Evolutionary conservation across 139 green algal species (phyloP), one percentile per base, ranked within the genome.

Genomic region (Deuterostichococcus epilithicus): DNA sequence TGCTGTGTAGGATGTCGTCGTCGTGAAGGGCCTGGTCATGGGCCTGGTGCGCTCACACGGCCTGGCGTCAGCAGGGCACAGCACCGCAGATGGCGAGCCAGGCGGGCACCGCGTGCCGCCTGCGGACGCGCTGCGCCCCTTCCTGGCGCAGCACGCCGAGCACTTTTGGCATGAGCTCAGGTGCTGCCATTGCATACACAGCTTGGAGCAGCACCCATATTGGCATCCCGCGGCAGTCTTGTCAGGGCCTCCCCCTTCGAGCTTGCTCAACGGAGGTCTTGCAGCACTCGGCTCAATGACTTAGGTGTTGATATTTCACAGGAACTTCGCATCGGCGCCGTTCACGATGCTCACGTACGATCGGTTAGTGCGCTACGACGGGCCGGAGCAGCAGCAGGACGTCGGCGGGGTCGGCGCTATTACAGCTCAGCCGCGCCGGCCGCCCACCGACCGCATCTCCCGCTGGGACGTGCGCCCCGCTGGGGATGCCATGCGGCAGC

Each of bases 111-210:
- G 28, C 52, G 52, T 63, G 18, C 26, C 13, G 63, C 42, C 77
- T 18, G 68, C 70, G 18, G 59, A 59, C 3, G 81, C 80, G 22
- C 68, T 81, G 76, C 73, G 37, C 60, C 72, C 69, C 0, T 87
- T 84, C 72, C 75, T 81, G 71, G 68, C 73, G 18, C 42, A 80
- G 2, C 59, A 67, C 8, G 45, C 69, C 3, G 74, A 35, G 6
- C 74, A 80, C 38, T 84, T 85, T 35, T 84, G 75, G 80, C 83
- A 85, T 70, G 80, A 84, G 68, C 82, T 80, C 38, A 72, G 76
- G 73, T 76, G 42, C 32, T 38, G 73, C 25, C 60, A 5, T 10
- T 32, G 10, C 32, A 0, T n/a, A 60, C n/a, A 72, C 25, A 65
- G 32, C 75, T 75, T 77, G 65, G 5, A 67, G 63, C 30, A 3